A percentile compares a stretch with the other conserved stretches of the same genome.
Conservation (phyloP, 1,284 basidiomycete species). For the Ceratobasidium theobromae region DNA sequence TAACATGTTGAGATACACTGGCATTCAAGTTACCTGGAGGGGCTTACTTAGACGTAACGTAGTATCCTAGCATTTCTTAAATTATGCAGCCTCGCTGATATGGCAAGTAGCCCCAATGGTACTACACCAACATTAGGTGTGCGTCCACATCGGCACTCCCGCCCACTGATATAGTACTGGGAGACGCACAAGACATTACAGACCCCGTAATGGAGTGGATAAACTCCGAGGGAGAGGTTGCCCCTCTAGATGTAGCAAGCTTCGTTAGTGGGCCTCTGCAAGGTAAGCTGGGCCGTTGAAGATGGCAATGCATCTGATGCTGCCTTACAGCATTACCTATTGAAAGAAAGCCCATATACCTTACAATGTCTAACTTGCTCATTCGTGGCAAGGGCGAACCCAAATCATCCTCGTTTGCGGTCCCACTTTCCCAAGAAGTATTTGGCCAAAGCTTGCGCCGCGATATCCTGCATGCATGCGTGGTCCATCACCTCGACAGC, state of each 20-base stretch:
- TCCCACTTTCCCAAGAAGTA: constrained; percentile 76
- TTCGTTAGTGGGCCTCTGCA: constrained; percentile 20
- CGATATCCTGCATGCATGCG: constrained; percentile 92
- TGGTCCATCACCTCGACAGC: constrained; percentile 85
- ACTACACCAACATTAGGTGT: not conserved
- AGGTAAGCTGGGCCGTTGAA: not conserved
- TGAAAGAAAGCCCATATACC: constrained; percentile 44
- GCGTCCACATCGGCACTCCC: not conserved
- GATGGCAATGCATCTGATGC: not conserved
- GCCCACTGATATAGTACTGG: not conserved
- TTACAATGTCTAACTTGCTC: constrained; percentile 36
- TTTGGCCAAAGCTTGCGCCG: constrained; percentile 86
- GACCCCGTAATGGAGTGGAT: constrained; percentile 30
- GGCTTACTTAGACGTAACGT: constrained; percentile 1
- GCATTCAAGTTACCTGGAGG: too few species aligned
- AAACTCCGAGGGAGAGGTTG: constrained; percentile 7
- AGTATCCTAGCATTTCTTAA: not conserved
- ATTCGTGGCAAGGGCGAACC: constrained; percentile 42
- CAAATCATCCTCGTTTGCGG: constrained; percentile 52
- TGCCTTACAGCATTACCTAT: constrained; percentile 12
- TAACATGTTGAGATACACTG: too few species aligned
- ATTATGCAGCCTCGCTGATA: not conserved
- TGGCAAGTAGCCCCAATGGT: not conserved
- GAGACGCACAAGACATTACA: constrained; percentile 14
- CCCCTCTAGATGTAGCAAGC: constrained; percentile 10